phyloP scores from a whole-genome alignment of 2,329 filamentous ascomycete genomes.

The Albophoma yamanashiensis region DNA sequence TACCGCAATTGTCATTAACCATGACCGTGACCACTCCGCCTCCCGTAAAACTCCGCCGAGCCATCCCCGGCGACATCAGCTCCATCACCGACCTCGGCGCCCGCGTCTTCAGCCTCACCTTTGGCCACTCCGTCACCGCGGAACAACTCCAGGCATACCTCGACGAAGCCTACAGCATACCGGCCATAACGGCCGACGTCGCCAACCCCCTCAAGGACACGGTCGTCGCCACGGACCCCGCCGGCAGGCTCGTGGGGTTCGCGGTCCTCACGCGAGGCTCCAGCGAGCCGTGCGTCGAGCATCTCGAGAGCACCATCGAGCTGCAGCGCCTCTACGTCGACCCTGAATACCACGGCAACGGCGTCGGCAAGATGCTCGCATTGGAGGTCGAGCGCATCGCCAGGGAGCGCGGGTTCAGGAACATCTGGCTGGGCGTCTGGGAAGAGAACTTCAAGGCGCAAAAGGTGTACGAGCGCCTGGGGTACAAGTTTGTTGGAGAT shows the following conservation, averaged over 20 bases:
- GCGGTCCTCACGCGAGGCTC: conserved; percentile 24
- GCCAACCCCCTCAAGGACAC: conserved; percentile 14
- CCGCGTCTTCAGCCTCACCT: conserved; percentile 25
- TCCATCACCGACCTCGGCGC: conserved; percentile 22
- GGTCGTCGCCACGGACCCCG: conserved; percentile 10
- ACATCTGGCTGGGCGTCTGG: conserved; percentile 37
- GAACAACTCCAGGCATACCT: conserved; percentile 27
- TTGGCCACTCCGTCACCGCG: conserved; percentile 28
- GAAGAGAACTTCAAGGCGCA: conserved; percentile 30
- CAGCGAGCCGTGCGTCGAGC: conserved; percentile 25
- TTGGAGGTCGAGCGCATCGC: conserved; percentile 20
- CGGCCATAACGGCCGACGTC: conserved; percentile 16
- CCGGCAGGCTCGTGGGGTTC: conserved; percentile 25
- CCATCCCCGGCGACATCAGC: conserved; percentile 10
- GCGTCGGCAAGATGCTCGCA: conserved; percentile 24
- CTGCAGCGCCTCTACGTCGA: conserved; percentile 32
- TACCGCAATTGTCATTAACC: background rate
- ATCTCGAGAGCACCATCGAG: conserved; percentile 21
- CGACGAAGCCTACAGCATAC: conserved; percentile 22
- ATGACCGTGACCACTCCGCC: background rate
- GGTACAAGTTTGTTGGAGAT: conserved; percentile 25
- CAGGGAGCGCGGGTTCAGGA: conserved; percentile 21
- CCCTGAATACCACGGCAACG: conserved; percentile 21
- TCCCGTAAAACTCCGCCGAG: background rate
- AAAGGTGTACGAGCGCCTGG: conserved; percentile 27